Evolutionary conservation across 108 stramenopile species (phyloP).

Genomic region (Parietichytrium sp.): DNA sequence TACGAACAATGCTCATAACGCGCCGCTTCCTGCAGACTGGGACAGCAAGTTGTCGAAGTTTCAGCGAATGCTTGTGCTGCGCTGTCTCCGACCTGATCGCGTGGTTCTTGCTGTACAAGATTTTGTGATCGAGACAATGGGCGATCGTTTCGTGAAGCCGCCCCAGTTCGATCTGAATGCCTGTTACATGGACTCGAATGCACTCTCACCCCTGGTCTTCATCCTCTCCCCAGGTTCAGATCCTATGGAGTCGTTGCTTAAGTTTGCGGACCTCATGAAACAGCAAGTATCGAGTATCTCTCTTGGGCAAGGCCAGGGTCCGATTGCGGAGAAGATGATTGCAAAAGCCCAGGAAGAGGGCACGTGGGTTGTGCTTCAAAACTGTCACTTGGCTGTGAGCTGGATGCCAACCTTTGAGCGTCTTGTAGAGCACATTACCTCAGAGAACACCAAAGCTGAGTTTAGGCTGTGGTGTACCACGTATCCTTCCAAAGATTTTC

Average conservation of each 20-base stretch:
- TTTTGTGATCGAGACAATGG: slow-evolving; percentile 58
- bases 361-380: slow-evolving; percentile 68
- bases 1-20: slow-evolving; percentile 48
- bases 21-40: slow-evolving; percentile 53
- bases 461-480: slow-evolving; percentile 70
- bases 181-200: slow-evolving; percentile 60
- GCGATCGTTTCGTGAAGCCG: slow-evolving; percentile 62
- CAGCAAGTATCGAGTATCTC: slow-evolving; percentile 54
- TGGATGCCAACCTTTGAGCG: slow-evolving; percentile 66
- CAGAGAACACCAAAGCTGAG: slow-evolving; percentile 53
- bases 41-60: slow-evolving; percentile 44
- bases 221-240: slow-evolving; percentile 65
- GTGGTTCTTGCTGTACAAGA: slow-evolving; percentile 53
- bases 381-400: slow-evolving; percentile 63
- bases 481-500: slow-evolving; percentile 64
- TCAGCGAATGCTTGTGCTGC: slow-evolving; percentile 51
- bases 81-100: slow-evolving; percentile 62
- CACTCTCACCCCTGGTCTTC: slow-evolving; percentile 60
- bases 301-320: slow-evolving; percentile 66
- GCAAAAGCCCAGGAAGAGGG: slow-evolving; percentile 52
- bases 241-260: slow-evolving; percentile 62
- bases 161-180: slow-evolving; percentile 62
- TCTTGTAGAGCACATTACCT: slow-evolving; percentile 52
- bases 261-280: slow-evolving; percentile 57
- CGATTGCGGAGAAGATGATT: slow-evolving; percentile 61